Evolutionary conservation across 768 basidiomycete species (phyloP), one percentile per base, ranked within the genome.

Genomic region (Pulveroboletus sp.): DNA sequence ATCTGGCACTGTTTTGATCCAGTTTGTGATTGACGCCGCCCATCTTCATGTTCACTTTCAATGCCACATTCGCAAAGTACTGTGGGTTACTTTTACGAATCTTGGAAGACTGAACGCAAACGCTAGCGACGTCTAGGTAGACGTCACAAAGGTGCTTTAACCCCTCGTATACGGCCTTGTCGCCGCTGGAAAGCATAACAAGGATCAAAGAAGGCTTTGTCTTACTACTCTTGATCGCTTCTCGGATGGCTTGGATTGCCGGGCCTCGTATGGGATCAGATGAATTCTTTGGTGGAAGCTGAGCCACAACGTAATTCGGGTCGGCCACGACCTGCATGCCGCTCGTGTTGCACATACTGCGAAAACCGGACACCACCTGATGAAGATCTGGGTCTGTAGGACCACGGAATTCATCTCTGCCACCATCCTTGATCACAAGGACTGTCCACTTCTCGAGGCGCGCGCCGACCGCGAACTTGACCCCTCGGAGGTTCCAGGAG

Each of bases 71-170:
- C 38, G 79, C 80, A 50, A 69, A 76, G 53, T 81, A 80, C 45
- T 79, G 78, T 12, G 66, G 53, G 53, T 67, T 79, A 46, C 82
- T 77, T 64, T 82, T 89, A 52, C 82, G 74, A 58, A 92, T 79
- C 67, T 89, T 91, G 24, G 69, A 66, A 2, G 81, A 71, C 48
- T 89, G 88, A 12, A 86, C 85, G 54, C 89, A 92, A 5, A 90
- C 81, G 13, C 84, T 87, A 10, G 80, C 58, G 6, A 72, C 72
- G 40, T 75, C 77, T 27, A 81, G 62, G 47, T 57, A 72, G 43
- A 76, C 70, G 40, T 81, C 79, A 55, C 75, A 77, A 33, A 79
- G 68, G 27, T 75, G 72, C 61, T 81, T 80, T 54, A 80, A 56
- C 0, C 78, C 76, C 17, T 75, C 71, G 51, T 81, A 80, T 46